A percentile compares a stretch with the other conserved stretches of the same genome.
Evolutionary conservation across 306 rosid genomes (phyloP).

Genomic region (Heteromeles arbutifolia): DNA sequence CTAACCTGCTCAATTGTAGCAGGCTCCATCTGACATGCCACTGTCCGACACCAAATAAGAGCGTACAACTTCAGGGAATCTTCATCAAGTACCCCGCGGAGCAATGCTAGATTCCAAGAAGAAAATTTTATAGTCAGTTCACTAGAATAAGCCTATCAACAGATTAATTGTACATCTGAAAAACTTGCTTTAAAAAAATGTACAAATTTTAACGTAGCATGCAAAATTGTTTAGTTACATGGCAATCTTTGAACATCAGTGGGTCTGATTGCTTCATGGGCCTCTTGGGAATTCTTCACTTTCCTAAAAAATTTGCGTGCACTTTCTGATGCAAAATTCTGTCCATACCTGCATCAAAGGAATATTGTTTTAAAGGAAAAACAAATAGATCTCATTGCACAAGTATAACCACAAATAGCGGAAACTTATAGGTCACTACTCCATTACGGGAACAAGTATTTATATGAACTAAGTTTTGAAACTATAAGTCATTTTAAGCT

Average conservation of each 20-base stretch:
- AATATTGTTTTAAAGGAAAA: constrained; percentile 16
- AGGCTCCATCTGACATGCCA: constrained; percentile 95
- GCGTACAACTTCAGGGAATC: constrained; percentile 76
- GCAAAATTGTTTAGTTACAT: constrained; percentile 43
- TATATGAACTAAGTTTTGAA: not conserved
- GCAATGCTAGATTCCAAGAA: constrained; percentile 54
- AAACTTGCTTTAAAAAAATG: constrained; percentile 1
- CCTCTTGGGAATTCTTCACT: constrained; percentile 99
- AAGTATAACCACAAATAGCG: not conserved
- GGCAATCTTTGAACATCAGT: constrained; percentile 75
- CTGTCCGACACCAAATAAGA: constrained; percentile 83
- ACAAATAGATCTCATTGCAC: not conserved
- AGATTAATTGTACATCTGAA: constrained; percentile 11
- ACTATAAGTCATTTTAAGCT: not conserved
- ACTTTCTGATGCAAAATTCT: constrained; percentile 51
- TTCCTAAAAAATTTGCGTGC: constrained; percentile 71
- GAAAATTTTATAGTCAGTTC: constrained; percentile 17
- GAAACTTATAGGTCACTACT: not conserved
- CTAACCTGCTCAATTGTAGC: constrained; percentile 68
- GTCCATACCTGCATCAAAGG: constrained; percentile 67
- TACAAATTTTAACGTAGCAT: constrained; percentile 3
- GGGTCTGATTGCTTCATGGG: constrained; percentile 98
- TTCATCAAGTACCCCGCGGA: constrained; percentile 63
- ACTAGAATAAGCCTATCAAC: constrained; percentile 14
- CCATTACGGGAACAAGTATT: not conserved